Conservation (phyloP, 306 rosid species). For the Rosa chinensis region DNA sequence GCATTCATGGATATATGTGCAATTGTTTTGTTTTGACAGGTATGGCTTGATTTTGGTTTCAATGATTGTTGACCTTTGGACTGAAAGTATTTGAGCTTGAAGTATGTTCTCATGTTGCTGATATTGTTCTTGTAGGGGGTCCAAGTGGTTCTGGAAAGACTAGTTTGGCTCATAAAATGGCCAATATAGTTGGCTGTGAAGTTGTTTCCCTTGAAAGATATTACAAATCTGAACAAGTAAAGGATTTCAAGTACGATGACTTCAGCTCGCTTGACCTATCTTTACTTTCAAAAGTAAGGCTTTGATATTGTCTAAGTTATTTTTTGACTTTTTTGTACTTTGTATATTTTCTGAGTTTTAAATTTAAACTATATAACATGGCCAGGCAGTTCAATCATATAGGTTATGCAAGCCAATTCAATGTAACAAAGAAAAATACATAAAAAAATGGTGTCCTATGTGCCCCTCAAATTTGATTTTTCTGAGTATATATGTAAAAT, state of each 20-base stretch:
- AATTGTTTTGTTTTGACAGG: background rate
- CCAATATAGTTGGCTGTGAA: conserved; percentile 96
- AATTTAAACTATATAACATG: background rate
- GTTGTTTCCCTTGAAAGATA: conserved; percentile 94
- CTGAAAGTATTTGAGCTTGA: conserved; percentile 27
- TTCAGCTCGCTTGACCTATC: conserved; percentile 82
- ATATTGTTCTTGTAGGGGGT: conserved; percentile 70
- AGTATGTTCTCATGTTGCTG: conserved; percentile 22
- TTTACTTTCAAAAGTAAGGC: conserved; percentile 80
- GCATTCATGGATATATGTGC: background rate
- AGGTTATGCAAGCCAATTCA: background rate
- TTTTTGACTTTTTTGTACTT: background rate
- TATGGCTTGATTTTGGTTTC: background rate
- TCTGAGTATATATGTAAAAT: background rate
- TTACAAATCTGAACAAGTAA: conserved; percentile 72
- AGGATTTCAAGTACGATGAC: conserved; percentile 93
- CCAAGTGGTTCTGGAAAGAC: conserved; percentile 99
- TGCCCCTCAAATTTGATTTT: background rate
- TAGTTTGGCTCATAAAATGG: conserved; percentile 99
- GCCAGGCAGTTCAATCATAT: background rate
- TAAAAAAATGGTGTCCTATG: background rate
- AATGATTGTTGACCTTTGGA: background rate
- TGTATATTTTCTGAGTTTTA: background rate
- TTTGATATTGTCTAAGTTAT: background rate
- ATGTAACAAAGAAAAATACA: background rate